Evolutionary conservation across 192 early-diverging fungal species (phyloP).

Genomic region (Coemansia sp.): DNA sequence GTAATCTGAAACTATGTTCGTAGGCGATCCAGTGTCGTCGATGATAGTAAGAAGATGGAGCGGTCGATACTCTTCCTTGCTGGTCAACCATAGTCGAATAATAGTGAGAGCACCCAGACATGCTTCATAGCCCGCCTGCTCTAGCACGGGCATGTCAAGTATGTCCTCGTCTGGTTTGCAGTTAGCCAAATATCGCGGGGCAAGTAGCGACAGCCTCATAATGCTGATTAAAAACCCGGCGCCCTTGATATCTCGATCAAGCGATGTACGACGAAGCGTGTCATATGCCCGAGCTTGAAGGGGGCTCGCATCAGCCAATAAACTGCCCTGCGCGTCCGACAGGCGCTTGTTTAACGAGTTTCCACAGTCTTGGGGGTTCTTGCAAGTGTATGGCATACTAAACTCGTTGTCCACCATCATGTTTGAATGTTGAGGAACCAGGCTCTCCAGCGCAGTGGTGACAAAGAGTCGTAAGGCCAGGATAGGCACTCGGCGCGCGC

Average conservation of each 20-base stretch:
- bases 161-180: conserved; percentile 2
- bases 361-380: not conserved
- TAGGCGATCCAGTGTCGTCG: not conserved
- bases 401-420: conserved; percentile 34
- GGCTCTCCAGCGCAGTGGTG: conserved; percentile 31
- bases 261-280: conserved; percentile 29
- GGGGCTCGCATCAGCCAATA: conserved; percentile 11
- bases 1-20: conserved; percentile 21
- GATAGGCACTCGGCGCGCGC: conserved; percentile 35
- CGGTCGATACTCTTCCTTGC: conserved; percentile 48
- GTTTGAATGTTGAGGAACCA: conserved; percentile 28
- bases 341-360: not conserved
- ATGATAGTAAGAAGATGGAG: conserved; percentile 16
- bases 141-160: conserved; percentile 18
- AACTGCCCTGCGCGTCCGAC: conserved; percentile 10
- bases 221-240: conserved; percentile 42
- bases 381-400: conserved; percentile 24
- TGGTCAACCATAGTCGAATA: conserved; percentile 42
- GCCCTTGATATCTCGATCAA: conserved; percentile 30
- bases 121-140: conserved; percentile 22
- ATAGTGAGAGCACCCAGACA: conserved; percentile 40
- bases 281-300: conserved; percentile 27
- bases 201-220: conserved; percentile 33
- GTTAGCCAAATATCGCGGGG: conserved; percentile 4
- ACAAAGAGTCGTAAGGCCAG: conserved; percentile 32